These are phyloP conservation scores for Colletotrichum sp. DNA, from an alignment of 2,329 filamentous ascomycete genomes.

Conservation along the genomic window DNA sequence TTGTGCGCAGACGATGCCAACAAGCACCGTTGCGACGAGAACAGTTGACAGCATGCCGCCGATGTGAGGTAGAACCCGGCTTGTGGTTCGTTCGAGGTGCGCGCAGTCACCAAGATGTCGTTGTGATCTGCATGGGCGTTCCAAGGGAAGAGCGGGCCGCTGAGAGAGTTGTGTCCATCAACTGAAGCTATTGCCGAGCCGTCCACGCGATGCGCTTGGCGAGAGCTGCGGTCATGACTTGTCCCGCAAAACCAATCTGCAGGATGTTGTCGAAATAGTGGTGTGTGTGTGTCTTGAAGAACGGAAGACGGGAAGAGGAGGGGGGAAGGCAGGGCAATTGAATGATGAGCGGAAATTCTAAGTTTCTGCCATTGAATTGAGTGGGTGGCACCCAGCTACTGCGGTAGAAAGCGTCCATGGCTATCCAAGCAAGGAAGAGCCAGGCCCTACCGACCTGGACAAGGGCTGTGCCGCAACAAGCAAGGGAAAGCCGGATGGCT, in stretches of 20 bases:
- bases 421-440: constrained; percentile 5
- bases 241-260: neutral
- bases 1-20: constrained; percentile 12
- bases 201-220: neutral
- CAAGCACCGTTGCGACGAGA: constrained; percentile 11
- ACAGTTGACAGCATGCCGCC: constrained; percentile 11
- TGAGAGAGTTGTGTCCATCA: constrained; percentile 3
- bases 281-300: constrained; percentile 3
- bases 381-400: constrained; percentile 4
- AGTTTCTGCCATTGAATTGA: constrained; percentile 6
- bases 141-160: constrained; percentile 1
- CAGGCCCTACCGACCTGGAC: neutral
- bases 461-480: constrained; percentile 20
- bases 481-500: constrained; percentile 18
- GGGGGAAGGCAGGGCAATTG: constrained; percentile 2
- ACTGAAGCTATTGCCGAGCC: neutral
- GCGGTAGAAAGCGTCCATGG: constrained; percentile 7
- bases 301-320: neutral
- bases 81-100: constrained; percentile 11
- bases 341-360: constrained; percentile 14
- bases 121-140: constrained; percentile 14
- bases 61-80: neutral
- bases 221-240: neutral
- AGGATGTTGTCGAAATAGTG: neutral
- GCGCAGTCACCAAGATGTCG: constrained; percentile 15